Conservation (phyloP, 495 filamentous ascomycete species). For the Aspergillus biplanus region DNA sequence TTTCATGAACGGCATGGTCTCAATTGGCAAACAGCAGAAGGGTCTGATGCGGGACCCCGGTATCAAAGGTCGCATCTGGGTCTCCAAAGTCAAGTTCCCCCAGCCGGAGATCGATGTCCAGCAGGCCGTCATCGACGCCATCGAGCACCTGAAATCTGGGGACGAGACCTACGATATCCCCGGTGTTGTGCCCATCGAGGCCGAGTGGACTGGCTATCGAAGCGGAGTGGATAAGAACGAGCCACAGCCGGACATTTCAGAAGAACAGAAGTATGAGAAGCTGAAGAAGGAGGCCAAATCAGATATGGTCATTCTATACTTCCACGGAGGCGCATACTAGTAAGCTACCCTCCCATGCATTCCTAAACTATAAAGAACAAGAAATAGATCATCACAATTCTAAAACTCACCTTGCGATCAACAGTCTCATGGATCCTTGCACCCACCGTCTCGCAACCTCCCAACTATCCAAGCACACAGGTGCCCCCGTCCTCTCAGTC, state of each 20-base stretch:
- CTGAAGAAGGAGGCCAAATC: conserved; percentile 71
- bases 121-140: conserved; percentile 60
- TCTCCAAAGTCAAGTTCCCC: conserved; percentile 66
- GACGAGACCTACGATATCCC: conserved; percentile 56
- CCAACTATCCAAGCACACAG: conserved; percentile 52
- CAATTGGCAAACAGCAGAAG: conserved; percentile 68
- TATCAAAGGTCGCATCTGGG: conserved; percentile 81
- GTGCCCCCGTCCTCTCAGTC: conserved; percentile 70
- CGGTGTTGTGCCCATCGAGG: conserved; percentile 63
- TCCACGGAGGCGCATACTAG: conserved; percentile 90
- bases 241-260: conserved; percentile 60
- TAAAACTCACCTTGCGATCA: too few relatives aligned
- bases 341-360: conserved; percentile 27
- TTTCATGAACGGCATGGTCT: conserved; percentile 49
- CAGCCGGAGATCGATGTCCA: conserved; percentile 60
- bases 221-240: conserved; percentile 57
- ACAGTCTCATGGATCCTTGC: conserved; percentile 72
- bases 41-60: conserved; percentile 62
- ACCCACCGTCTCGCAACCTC: conserved; percentile 58
- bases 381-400: background rate
- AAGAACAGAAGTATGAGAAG: conserved; percentile 70
- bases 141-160: conserved; percentile 62
- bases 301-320: conserved; percentile 75
- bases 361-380: background rate
- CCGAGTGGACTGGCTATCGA: conserved; percentile 86